A percentile compares a stretch with the other conserved stretches of the same genome.
These are phyloP conservation scores for Aspergillus nidulans DNA, from an alignment of 495 filamentous ascomycete genomes.

Conservation along the genomic window DNA sequence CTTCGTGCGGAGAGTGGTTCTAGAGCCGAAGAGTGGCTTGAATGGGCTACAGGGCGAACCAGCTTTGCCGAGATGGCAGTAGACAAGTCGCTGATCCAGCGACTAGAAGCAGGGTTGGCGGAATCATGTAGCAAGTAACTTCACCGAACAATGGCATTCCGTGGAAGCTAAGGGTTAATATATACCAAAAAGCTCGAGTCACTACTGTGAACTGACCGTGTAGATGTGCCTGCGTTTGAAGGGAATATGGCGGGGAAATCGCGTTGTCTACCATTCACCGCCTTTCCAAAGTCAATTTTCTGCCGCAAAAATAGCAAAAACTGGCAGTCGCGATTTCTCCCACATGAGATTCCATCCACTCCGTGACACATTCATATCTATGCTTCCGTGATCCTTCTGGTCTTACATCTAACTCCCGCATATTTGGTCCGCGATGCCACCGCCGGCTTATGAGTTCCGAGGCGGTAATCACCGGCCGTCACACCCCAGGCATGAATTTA, in stretches of 20 bases:
- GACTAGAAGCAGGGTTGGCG: slow-evolving; percentile 22
- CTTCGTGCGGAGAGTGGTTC: slow-evolving; percentile 49
- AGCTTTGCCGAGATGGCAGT: slow-evolving; percentile 59
- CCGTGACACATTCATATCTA: no score
- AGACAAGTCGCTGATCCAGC: slow-evolving; percentile 36
- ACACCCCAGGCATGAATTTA: slow-evolving; percentile 36
- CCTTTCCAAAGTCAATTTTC: slow-evolving; percentile 8
- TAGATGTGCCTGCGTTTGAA: no score
- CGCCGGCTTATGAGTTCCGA: slow-evolving; percentile 38
- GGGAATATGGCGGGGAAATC: no score
- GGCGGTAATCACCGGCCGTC: slow-evolving; percentile 30
- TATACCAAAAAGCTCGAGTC: background rate
- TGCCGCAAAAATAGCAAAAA: slow-evolving; percentile 3
- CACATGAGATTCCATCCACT: no score
- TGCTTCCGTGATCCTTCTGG: no score
- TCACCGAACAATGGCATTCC: no score
- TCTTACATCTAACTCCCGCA: background rate
- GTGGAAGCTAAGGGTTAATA: no score
- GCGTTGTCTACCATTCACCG: slow-evolving; percentile 5
- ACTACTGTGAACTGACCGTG: no score
- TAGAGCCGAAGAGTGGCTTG: slow-evolving; percentile 54
- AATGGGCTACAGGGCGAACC: slow-evolving; percentile 55
- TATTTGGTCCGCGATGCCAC: slow-evolving; percentile 9
- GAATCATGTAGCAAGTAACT: background rate
- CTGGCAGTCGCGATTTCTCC: background rate